These are phyloP conservation scores for Taiwanofungus camphoratus DNA, from an alignment of 1,284 basidiomycete genomes.

Conservation along the genomic window DNA sequence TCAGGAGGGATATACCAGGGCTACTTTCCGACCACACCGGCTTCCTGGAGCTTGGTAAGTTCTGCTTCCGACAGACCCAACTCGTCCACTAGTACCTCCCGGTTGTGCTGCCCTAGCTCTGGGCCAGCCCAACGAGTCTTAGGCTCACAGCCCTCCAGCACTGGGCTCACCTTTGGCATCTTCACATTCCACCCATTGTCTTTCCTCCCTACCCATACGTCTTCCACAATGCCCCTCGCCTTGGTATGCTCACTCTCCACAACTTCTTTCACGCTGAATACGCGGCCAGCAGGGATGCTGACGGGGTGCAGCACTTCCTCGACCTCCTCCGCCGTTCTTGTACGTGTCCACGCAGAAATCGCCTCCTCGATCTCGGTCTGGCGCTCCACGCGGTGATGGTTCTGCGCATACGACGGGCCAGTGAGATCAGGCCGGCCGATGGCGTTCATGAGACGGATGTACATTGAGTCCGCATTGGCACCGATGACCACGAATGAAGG, in stretches of 20 bases:
- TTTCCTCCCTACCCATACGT: conserved; percentile 47
- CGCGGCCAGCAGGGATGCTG: conserved; percentile 57
- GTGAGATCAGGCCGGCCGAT: conserved; percentile 55
- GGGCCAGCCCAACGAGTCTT: conserved; percentile 64
- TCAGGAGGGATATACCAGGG: background rate
- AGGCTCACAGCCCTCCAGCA: conserved; percentile 49
- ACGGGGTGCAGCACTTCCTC: conserved; percentile 49
- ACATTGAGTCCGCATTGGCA: conserved; percentile 65
- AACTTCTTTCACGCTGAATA: conserved; percentile 56
- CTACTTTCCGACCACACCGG: conserved; percentile 41
- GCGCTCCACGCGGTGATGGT: conserved; percentile 52
- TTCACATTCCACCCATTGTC: conserved; percentile 51
- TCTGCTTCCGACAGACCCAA: conserved; percentile 42
- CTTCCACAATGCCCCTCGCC: conserved; percentile 51
- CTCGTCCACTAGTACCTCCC: conserved; percentile 47
- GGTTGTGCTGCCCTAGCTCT: conserved; percentile 57
- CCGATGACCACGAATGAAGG: conserved; percentile 63
- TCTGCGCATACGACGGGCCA: conserved; percentile 50
- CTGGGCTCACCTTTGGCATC: conserved; percentile 57
- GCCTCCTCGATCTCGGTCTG: conserved; percentile 58
- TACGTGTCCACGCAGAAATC: conserved; percentile 55
- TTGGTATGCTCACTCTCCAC: conserved; percentile 50
- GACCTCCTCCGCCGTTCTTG: conserved; percentile 52
- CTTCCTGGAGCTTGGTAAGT: conserved; percentile 36
- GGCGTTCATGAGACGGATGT: conserved; percentile 55